Percentiles rank a stretch among this genome's conserved stretches.
These are phyloP conservation scores for Saccharomyces kudriavzevii DNA, from an alignment of 805 yeast genomes.

Conservation along the genomic window DNA sequence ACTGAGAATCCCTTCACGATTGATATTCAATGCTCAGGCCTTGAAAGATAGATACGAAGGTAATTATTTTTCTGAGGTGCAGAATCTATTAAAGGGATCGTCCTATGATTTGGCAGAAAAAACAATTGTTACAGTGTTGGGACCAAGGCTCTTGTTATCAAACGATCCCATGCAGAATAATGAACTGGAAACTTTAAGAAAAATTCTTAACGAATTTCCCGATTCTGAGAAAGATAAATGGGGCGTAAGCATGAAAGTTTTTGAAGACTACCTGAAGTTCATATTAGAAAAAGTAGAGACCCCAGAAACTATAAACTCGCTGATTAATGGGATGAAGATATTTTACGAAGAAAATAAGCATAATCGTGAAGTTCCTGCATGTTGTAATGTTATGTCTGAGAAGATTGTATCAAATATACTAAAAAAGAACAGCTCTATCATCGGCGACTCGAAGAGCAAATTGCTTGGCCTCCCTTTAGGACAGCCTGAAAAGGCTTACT, in stretches of 20 bases:
- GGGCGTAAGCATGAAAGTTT: slow-evolving; percentile 53
- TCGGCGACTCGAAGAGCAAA: not conserved
- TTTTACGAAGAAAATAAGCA: slow-evolving; percentile 30
- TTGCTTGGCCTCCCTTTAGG: slow-evolving; percentile 21
- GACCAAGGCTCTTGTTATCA: slow-evolving; percentile 53
- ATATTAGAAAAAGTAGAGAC: slow-evolving; percentile 19
- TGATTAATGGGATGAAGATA: slow-evolving; percentile 41
- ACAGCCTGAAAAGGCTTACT: slow-evolving; percentile 28
- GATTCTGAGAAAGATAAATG: slow-evolving; percentile 38
- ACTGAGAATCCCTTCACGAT: slow-evolving; percentile 41
- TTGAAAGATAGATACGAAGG: slow-evolving; percentile 41
- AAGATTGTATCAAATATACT: slow-evolving; percentile 28
- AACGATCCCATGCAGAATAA: slow-evolving; percentile 19
- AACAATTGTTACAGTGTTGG: slow-evolving; percentile 48
- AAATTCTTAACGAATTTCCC: slow-evolving; percentile 39
- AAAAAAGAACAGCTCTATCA: not conserved
- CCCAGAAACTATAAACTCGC: slow-evolving; percentile 29
- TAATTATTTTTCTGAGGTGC: slow-evolving; percentile 51
- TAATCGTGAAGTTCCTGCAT: slow-evolving; percentile 35
- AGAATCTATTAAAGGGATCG: slow-evolving; percentile 53
- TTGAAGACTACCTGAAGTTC: slow-evolving; percentile 39
- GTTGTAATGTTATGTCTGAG: slow-evolving; percentile 46
- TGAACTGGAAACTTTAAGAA: slow-evolving; percentile 32
- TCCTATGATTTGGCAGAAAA: slow-evolving; percentile 57
- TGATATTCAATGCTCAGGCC: slow-evolving; percentile 55